Evolutionary conservation across 306 rosid genomes (phyloP), one percentile per base, ranked within the genome.

Genomic region (Pterocarpus santalinus): DNA sequence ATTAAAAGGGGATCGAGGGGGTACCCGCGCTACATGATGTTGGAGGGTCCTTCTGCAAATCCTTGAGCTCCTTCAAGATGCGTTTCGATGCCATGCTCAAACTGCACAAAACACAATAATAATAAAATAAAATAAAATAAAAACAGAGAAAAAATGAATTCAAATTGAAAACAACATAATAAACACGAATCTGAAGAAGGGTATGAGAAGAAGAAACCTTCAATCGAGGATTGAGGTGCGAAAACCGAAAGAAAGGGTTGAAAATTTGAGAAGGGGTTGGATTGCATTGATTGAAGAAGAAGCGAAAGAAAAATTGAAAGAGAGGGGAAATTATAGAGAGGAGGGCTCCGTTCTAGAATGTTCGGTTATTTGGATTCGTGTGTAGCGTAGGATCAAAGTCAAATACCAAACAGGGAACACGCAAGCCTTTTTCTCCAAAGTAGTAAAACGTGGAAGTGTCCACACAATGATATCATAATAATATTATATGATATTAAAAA

Each of bases 1-100:
- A 11, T 2, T 8, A 1, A 47, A 65, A 53, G 38, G 15, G 46
- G 32, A 70, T 39, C 38, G 51, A 8, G 61, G 86, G 72, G 39
- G 69, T 44, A 94, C 98, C 98, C n/a, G 98, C 97, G 65, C 97
- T 94, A 89, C 91, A 91, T n/a, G 94, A 92, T 46, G 90, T 87
- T 35, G 94, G 98, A 73, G 95, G 95, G 77, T 94, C 95, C 82
- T 91, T 94, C 98, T 90, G 98, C 86, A 94, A 89, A 85, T 91
- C 97, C 94, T 94, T 91, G 55, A 92, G 95, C 81, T 90, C 98
- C 87, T 94, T 90, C 83, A 89, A 71, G 88, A 94, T 92, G 72
- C 97, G 94, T 79, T 92, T 94, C 13, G 95, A 92, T 56, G 98
- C 95, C 98, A 94, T 94, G 7, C 8, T 33, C 5, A 36, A 66